Conservation (phyloP, 306 rosid genomes). For the Neltuma alba region DNA sequence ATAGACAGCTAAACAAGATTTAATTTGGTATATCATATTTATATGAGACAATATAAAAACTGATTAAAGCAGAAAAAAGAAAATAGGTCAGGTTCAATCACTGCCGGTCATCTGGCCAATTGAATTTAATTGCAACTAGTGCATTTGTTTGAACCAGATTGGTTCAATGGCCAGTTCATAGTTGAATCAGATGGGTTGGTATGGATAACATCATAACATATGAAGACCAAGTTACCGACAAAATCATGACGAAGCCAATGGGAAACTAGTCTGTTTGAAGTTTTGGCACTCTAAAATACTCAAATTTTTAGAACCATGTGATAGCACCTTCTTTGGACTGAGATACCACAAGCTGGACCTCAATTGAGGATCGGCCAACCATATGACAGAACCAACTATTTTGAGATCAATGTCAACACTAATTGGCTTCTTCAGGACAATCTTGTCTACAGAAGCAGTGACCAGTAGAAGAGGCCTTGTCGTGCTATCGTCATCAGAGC, state of each 20-base stretch:
- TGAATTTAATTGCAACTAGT: background rate
- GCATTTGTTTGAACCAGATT: background rate
- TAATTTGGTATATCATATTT: background rate
- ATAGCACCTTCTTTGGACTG: conserved; percentile 66
- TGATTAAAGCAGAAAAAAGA: background rate
- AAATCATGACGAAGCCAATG: background rate
- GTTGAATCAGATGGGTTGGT: background rate
- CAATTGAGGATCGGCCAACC: conserved; percentile 94
- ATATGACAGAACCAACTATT: conserved; percentile 85
- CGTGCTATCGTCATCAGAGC: conserved; percentile 74
- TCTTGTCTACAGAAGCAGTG: conserved; percentile 95
- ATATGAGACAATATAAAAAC: background rate
- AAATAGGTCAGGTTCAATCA: background rate
- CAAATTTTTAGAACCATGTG: conserved; percentile 17
- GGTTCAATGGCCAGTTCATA: background rate
- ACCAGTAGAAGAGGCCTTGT: conserved; percentile 89
- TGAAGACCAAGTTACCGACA: background rate
- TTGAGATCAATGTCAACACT: conserved; percentile 79
- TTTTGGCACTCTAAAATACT: conserved; percentile 13
- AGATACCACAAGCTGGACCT: conserved; percentile 78
- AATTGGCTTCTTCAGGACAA: conserved; percentile 83
- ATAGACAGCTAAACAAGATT: background rate
- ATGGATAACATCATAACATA: background rate
- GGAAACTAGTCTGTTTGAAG: background rate
- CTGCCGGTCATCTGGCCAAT: background rate